Evolutionary conservation across 805 yeast species (phyloP).

Genomic region (Wickerhamomyces rabaulensis): DNA sequence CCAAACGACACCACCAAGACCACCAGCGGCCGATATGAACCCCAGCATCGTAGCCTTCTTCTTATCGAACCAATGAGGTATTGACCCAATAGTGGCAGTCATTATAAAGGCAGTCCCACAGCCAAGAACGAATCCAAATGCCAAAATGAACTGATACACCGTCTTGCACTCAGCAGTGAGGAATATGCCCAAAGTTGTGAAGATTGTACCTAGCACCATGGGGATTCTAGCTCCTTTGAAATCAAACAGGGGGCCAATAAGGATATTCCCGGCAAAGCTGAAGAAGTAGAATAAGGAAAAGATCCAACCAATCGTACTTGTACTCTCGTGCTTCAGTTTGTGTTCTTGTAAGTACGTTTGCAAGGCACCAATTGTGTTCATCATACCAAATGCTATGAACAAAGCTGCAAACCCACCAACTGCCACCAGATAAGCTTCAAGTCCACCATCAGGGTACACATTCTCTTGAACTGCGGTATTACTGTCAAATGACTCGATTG

Average conservation of each 20-base stretch:
- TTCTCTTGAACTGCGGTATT: neutral
- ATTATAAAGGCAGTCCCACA: slow-evolving; percentile 45
- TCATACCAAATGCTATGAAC: slow-evolving; percentile 54
- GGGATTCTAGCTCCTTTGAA: slow-evolving; percentile 47
- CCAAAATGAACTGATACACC: slow-evolving; percentile 55
- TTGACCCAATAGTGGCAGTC: slow-evolving; percentile 49
- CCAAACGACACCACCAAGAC: slow-evolving; percentile 59
- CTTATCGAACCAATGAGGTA: slow-evolving; percentile 57
- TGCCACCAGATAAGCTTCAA: slow-evolving; percentile 30
- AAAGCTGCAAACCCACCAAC: slow-evolving; percentile 47
- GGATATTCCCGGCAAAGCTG: slow-evolving; percentile 27
- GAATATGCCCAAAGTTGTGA: slow-evolving; percentile 45
- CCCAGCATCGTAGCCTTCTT: slow-evolving; percentile 60
- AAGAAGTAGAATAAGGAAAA: slow-evolving; percentile 35
- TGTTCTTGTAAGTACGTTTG: slow-evolving; percentile 56
- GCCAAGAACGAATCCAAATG: slow-evolving; percentile 51
- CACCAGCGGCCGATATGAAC: slow-evolving; percentile 59
- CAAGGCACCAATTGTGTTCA: slow-evolving; percentile 62
- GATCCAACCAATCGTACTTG: slow-evolving; percentile 62
- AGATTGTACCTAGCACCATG: slow-evolving; percentile 37
- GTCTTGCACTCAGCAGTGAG: slow-evolving; percentile 43
- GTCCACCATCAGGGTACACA: slow-evolving; percentile 36
- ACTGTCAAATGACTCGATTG: neutral
- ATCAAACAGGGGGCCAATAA: slow-evolving; percentile 50
- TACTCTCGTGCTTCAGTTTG: slow-evolving; percentile 39